Conservation (phyloP, 192 early-diverging fungal species). For the Obelidium mucronatum region DNA sequence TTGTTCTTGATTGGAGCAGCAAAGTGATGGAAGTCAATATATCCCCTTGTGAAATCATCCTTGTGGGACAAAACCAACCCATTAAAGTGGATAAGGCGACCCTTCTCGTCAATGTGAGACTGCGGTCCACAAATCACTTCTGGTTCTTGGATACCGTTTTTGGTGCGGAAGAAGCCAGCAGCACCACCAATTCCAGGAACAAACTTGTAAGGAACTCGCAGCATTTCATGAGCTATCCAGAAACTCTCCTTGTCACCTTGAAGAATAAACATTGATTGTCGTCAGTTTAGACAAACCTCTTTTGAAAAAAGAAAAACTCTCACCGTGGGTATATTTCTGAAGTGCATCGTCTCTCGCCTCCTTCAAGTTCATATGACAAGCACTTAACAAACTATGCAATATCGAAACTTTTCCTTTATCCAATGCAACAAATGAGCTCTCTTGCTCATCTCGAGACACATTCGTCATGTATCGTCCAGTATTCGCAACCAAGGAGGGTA, state of each 20-base stretch:
- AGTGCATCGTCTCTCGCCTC: slow-evolving; percentile 32
- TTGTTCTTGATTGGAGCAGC: slow-evolving; percentile 12
- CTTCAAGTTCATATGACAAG: slow-evolving; percentile 63
- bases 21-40: slow-evolving; percentile 36
- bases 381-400: slow-evolving; percentile 61
- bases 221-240: slow-evolving; percentile 71
- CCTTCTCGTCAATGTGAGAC: slow-evolving; percentile 39
- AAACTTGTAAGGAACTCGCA: slow-evolving; percentile 57
- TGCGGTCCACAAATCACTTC: slow-evolving; percentile 42
- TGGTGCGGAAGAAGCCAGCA: slow-evolving; percentile 36
- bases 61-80: slow-evolving; percentile 48
- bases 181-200: slow-evolving; percentile 33
- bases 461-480: slow-evolving; percentile 53
- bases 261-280: background rate
- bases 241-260: slow-evolving; percentile 73
- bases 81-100: slow-evolving; percentile 38
- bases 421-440: slow-evolving; percentile 70
- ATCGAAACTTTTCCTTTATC: slow-evolving; percentile 56
- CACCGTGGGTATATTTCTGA: slow-evolving; percentile 39
- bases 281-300: background rate
- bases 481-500: slow-evolving; percentile 44
- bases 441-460: slow-evolving; percentile 63
- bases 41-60: slow-evolving; percentile 16
- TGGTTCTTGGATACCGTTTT: slow-evolving; percentile 34
- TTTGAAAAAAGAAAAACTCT: slow-evolving; percentile 6